Conservation (phyloP, 164 flowering plant genomes). For the Vitis cinerea region DNA sequence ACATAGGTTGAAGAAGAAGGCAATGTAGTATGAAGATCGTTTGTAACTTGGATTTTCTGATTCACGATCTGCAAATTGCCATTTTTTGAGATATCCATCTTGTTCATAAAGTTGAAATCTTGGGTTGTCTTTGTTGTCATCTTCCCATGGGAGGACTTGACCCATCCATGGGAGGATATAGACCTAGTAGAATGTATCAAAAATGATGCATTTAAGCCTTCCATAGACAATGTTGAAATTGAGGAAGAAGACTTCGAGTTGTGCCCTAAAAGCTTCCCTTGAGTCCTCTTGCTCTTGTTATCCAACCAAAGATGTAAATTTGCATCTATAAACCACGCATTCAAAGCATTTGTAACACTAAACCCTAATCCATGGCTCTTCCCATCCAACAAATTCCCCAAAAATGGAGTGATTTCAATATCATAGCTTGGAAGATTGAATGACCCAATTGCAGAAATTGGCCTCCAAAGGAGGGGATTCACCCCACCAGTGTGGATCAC, state of each 20-base stretch:
- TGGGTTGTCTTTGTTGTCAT: not conserved
- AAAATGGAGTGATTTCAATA: not conserved
- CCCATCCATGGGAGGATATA: not conserved
- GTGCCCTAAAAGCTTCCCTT: not conserved
- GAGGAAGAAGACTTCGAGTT: not conserved
- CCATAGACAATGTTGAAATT: not conserved
- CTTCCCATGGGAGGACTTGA: not conserved
- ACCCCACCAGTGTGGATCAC: conserved; percentile 1
- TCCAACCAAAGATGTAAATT: conserved; percentile 8
- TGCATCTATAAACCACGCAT: not conserved
- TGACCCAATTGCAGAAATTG: not conserved
- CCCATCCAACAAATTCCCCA: not conserved
- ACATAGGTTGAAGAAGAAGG: too few relatives aligned
- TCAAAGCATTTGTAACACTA: not conserved
- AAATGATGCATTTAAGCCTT: not conserved
- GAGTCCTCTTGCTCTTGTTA: not conserved
- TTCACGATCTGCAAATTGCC: too few relatives aligned
- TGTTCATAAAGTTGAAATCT: not conserved
- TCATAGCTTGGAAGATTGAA: not conserved
- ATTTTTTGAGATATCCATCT: too few relatives aligned
- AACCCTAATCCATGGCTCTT: not conserved
- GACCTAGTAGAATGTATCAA: not conserved
- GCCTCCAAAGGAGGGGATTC: conserved; percentile 3
- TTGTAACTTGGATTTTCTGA: too few relatives aligned
- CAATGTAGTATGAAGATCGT: too few relatives aligned